Base-by-base conservation (phyloP, 2,329 filamentous ascomycete genomes). In the Beauveria sp. region DNA sequence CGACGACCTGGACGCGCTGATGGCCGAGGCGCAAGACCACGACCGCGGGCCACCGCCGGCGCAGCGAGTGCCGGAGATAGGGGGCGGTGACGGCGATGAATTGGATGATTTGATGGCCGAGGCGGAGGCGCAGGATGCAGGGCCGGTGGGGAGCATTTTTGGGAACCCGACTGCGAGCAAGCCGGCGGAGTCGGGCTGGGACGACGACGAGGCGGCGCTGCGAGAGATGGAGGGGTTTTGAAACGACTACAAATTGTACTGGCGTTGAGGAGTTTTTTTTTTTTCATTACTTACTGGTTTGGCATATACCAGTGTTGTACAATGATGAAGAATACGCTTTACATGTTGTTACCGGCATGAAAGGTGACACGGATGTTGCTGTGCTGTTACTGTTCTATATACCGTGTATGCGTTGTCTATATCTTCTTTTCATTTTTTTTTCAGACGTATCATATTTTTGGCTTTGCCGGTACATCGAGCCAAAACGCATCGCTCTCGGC, bases 161-260 rank as follows among this genome's bases (percentile, higher is more conserved):
- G 58, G 58, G 10, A 50, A 55, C 14, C 58, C 58, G 10, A 34
- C 49, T 8, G 28, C 58, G 54, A 63, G 51, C 34, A 47, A 60
- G 43, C 43, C 57, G 51, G 47, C 16, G 5, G 16, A 71, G 5
- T 70, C 79, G 42, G 72, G 77, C 26, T 86, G 83, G 70, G 81
- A 79, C 1, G 86, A 86, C 59, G 86, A 88, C 16, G 84, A 88
- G 72, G 87, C 85, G 63, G 86, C 82, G 1, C 86, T 91, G 84
- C 84, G 81, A 43, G 84, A 84, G 65, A 83, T 85, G 80, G 81
- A 82, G 46, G 81, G 78, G 0, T 64, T 83, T 26, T 84, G 79
- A 43, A 1, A 7, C 10, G n/a, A 38, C 16, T 26, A 26, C 5
- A 18, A 40, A 52, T 45, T 54, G 58, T 30, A 43, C 24, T 34